Conservation (phyloP, 139 green algal species). For the Volvox reticuliferus region DNA sequence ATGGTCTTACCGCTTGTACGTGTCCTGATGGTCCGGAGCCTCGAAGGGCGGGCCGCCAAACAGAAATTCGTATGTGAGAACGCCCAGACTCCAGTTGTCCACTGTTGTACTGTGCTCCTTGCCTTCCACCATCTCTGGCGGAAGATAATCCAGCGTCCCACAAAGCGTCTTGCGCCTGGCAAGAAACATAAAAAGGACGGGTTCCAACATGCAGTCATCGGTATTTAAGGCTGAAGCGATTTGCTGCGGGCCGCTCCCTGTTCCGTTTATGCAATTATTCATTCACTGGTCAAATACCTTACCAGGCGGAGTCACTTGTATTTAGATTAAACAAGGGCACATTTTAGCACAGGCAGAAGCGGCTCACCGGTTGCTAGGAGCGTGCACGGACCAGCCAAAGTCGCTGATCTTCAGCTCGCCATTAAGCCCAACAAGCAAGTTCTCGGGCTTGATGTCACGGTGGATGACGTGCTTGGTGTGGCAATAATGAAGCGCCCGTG, state of each 20-base stretch:
- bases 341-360: too few species aligned
- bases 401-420: constrained; percentile 98
- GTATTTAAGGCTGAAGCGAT: background rate
- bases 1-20: constrained; percentile 25
- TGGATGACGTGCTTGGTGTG: constrained; percentile 99
- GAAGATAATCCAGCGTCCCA: constrained; percentile 98
- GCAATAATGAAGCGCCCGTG: constrained; percentile 93
- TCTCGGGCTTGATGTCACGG: constrained; percentile 99
- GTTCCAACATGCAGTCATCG: background rate
- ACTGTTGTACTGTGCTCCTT: constrained; percentile 78
- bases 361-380: constrained; percentile 70
- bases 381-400: constrained; percentile 99
- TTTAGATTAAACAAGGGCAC: too few species aligned
- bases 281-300: too few species aligned
- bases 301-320: too few species aligned
- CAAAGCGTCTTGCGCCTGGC: constrained; percentile 94
- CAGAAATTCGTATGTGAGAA: constrained; percentile 98
- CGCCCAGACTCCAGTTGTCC: constrained; percentile 96
- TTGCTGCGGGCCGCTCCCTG: background rate
- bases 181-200: background rate
- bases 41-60: constrained; percentile 95
- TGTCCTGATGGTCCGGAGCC: constrained; percentile 84
- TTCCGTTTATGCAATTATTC: background rate
- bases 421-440: constrained; percentile 94
- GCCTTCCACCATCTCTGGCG: constrained; percentile 97